Evolutionary conservation across 169 alveolate genomes (phyloP).

Genomic region (Theileria sp.): DNA sequence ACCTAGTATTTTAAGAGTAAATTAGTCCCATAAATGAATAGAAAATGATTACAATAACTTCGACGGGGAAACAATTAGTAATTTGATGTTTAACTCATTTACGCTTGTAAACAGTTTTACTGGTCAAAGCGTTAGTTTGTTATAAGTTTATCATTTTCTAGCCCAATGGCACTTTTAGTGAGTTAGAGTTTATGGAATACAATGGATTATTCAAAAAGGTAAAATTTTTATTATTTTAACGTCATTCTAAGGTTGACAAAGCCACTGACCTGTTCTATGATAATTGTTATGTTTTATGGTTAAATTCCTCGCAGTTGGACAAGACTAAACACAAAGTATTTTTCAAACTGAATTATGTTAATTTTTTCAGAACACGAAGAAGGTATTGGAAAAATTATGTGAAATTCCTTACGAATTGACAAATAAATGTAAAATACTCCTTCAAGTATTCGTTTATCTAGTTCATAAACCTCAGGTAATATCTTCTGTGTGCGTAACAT

Average conservation of each 20-base stretch:
- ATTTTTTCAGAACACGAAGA: conserved; percentile 20
- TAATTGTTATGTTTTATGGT: conserved; percentile 48
- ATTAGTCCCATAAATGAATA: background rate
- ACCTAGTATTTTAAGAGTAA: background rate
- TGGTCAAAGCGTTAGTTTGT: conserved; percentile 22
- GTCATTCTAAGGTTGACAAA: conserved; percentile 15
- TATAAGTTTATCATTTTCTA: background rate
- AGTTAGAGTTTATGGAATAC: conserved; percentile 59
- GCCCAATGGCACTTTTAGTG: conserved; percentile 10
- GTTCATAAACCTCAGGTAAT: conserved; percentile 14
- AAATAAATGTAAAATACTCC: conserved; percentile 44
- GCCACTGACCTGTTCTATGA: conserved; percentile 8
- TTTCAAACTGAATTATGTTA: background rate
- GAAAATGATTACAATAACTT: conserved; percentile 27
- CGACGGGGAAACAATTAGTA: conserved; percentile 13
- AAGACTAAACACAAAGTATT: conserved; percentile 52
- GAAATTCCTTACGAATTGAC: conserved; percentile 54
- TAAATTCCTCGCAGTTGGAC: conserved; percentile 41
- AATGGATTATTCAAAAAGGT: conserved; percentile 55
- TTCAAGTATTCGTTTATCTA: conserved; percentile 26
- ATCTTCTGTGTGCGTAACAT: conserved; percentile 40
- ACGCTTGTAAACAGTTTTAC: conserved; percentile 14
- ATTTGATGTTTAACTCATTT: conserved; percentile 8
- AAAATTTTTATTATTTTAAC: background rate
- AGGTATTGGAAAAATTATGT: conserved; percentile 27